Base-by-base conservation (phyloP, 176 grass and related monocot genomes). In the Aegilops tauschii region DNA sequence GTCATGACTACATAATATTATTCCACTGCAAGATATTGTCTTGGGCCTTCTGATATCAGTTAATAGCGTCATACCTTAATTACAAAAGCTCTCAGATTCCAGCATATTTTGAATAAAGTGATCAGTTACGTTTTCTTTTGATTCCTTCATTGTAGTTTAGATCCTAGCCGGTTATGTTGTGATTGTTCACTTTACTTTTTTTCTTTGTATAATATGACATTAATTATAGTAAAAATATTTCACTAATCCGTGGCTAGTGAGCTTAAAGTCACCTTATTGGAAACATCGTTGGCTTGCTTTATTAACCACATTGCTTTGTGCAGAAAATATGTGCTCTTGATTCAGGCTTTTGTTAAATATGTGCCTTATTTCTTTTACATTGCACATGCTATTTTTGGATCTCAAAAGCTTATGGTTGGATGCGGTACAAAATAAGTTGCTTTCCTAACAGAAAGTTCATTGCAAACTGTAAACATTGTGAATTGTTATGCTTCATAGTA, bases 271-370 rank as follows among this genome's bases (percentile, higher is more conserved):
- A 35, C 21, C 4, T 63, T 69, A 21, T 18, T 37, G 28, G 12
- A 64, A 80, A 40, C 64, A 49, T 50, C 65, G 16, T 44, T 54
- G 30, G 3, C 30, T 47, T 66, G 21, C 45, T 75, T 66, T 87
- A 54, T 66, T 81, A 81, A 66, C 69, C 50, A 73, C 67, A 74
- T 71, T 75, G 16, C 47, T 81, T 65, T 70, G 12, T 14, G 21
- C 78, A 87, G 78, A 82, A 76, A 32, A 69, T 34, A 56, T 73
- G 12, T 73, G 37, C 20, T 80, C 7, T 49, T 73, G 28, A 40
- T 47, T 28, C 44, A 45, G 79, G 77, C 30, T 80, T 70, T 21
- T 28, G 9, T 36, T 69, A 69, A 69, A 2, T 10, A 35, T 67
- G 31, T 67, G 13, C 6, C 12, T 16, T 52, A 34, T 9, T 7